These are phyloP conservation scores for Funneliformis mosseae DNA, from an alignment of 192 early-diverging fungal species.

Conservation along the genomic window DNA sequence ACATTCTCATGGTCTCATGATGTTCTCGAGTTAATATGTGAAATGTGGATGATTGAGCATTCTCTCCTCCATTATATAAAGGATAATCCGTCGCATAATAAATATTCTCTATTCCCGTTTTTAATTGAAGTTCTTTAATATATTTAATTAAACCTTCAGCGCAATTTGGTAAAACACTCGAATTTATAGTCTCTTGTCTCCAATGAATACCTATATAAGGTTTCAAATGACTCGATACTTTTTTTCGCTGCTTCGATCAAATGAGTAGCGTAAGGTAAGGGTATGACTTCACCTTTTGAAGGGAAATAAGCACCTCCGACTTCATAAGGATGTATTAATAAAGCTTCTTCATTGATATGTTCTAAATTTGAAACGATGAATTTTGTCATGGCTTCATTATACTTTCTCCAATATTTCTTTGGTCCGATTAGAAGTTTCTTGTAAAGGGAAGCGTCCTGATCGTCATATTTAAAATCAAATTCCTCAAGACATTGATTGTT, in stretches of 20 bases:
- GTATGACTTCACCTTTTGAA: background rate
- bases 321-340: background rate
- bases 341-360: background rate
- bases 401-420: background rate
- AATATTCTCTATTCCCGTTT: slow-evolving; percentile 20
- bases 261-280: background rate
- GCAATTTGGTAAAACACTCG: slow-evolving; percentile 32
- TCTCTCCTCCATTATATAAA: slow-evolving; percentile 22
- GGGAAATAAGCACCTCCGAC: background rate
- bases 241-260: background rate
- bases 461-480: background rate
- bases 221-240: background rate
- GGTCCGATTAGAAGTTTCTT: background rate
- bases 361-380: background rate
- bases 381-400: background rate
- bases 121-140: background rate
- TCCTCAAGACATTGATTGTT: background rate
- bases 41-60: slow-evolving; percentile 28
- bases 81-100: slow-evolving; percentile 47
- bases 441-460: background rate
- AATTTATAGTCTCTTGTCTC: slow-evolving; percentile 36
- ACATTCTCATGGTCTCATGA: slow-evolving; percentile 38
- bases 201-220: slow-evolving; percentile 45
- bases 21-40: slow-evolving; percentile 26
- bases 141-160: slow-evolving; percentile 32